Evolutionary conservation across 2,329 filamentous ascomycete species (phyloP), one percentile per base, ranked within the genome.

Genomic region (Epicoccum nigrum): DNA sequence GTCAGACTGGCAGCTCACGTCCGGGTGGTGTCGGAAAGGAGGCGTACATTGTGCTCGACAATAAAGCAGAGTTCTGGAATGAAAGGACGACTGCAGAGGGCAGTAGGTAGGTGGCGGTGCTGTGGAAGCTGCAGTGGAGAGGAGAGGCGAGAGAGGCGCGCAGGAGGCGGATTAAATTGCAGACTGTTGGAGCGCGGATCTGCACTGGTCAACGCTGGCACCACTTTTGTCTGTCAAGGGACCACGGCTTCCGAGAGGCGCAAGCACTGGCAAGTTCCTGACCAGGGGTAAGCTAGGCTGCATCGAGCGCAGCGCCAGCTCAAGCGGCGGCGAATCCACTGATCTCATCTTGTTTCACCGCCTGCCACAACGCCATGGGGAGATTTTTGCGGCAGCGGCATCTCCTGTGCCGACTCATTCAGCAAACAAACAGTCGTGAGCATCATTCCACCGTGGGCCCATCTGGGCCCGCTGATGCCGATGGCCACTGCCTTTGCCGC

Each of bases 151-250:
- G 23, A 52, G 45, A 49, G 41, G 51, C 43, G 63, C 55, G 58
- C 51, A 60, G 60, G 64, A 64, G 64, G 64, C 62, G 60, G 58
- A 58, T 64, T 65, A 64, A 66, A 63, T 59, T 64, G 58, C 55
- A 64, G 58, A 59, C 56, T 55, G 62, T 55, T 58, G 54, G 47
- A 56, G 47, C 60, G 51, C 54, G 42, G 62, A 67, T 65, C 60
- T 54, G 48, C 59, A 41, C 49, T 45, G 43, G 44, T 39, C 16
- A 47, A 48, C 51, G 19, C 43, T 52, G 43, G 55, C 56, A 62
- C 65, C 62, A 69, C 65, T 69, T 67, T 65, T 31, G 50, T 58
- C 56, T 54, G 47, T 53, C 56, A 63, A 63, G 60, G 51, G 55
- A 48, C 42, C 41, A 50, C 54, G 39, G 58, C 58, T 60, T 62